Conservation (phyloP, 805 yeast species). For the Starmerella khaoyaiensis region DNA sequence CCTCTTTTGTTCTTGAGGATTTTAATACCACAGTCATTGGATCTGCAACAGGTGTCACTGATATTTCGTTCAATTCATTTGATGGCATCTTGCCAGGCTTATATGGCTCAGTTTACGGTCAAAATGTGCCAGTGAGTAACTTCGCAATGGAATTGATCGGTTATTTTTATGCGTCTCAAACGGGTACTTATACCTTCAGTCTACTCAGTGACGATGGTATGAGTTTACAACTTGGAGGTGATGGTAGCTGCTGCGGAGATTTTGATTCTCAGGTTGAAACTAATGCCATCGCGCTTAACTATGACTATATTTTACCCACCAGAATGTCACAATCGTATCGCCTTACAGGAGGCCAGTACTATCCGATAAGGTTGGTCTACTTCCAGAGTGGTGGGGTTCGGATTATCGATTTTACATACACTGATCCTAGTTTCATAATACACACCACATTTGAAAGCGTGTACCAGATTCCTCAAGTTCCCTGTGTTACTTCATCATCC, state of each 20-base stretch:
- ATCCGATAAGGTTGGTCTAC: slow-evolving; percentile 1
- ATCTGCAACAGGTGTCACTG: background rate
- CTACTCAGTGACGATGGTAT: background rate
- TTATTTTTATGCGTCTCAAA: background rate
- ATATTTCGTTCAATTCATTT: background rate
- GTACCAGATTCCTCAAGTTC: slow-evolving; percentile 3
- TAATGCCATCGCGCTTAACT: too few species aligned
- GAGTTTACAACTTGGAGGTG: slow-evolving; percentile 9
- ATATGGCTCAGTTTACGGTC: background rate
- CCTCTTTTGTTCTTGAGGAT: background rate
- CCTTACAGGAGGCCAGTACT: background rate
- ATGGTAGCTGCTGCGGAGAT: slow-evolving; percentile 3
- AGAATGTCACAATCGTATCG: background rate
- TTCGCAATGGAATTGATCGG: slow-evolving; percentile 1
- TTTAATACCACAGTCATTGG: background rate
- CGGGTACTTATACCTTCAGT: background rate
- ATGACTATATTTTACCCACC: background rate
- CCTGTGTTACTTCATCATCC: background rate
- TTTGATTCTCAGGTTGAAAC: background rate
- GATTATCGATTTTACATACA: background rate
- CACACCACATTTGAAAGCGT: background rate
- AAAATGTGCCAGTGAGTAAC: background rate
- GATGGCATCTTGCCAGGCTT: background rate
- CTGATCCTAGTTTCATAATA: slow-evolving; percentile 1
- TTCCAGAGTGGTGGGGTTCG: background rate